A percentile compares a stretch with the other conserved stretches of the same genome.
Conservation (phyloP, 768 basidiomycete genomes). For the Pholiota microspora region DNA sequence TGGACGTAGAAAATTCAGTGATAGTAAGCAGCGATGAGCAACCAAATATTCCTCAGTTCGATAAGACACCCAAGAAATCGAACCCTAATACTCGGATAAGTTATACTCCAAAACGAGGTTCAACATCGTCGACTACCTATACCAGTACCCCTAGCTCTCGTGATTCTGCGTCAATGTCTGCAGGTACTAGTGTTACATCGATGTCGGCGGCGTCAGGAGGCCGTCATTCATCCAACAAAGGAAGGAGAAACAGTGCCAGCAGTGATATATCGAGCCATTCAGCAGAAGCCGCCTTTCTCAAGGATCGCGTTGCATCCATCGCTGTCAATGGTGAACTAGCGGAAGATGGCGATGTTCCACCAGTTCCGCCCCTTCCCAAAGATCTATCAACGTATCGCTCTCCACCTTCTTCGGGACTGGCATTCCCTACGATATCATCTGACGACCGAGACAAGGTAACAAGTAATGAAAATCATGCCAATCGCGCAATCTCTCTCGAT, state of each 20-base stretch:
- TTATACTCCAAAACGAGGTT: conserved; percentile 84
- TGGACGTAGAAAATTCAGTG: conserved; percentile 42
- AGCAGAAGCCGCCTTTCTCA: conserved; percentile 57
- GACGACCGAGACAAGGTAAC: conserved; percentile 44
- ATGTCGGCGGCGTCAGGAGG: conserved; percentile 63
- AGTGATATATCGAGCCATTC: conserved; percentile 85
- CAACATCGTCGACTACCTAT: conserved; percentile 86
- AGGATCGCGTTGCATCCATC: conserved; percentile 66
- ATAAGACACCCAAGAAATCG: conserved; percentile 71
- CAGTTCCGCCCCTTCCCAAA: conserved; percentile 91
- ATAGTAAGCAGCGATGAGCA: conserved; percentile 62
- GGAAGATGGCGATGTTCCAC: conserved; percentile 76
- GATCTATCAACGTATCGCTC: conserved; percentile 78
- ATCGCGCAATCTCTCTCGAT: conserved; percentile 50
- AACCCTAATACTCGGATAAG: conserved; percentile 62
- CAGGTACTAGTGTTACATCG: conserved; percentile 75
- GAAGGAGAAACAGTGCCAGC: conserved; percentile 77
- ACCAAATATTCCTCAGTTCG: conserved; percentile 39
- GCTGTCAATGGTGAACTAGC: conserved; percentile 55
- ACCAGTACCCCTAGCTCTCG: conserved; percentile 81
- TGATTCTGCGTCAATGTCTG: conserved; percentile 83
- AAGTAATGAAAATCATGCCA: conserved; percentile 44
- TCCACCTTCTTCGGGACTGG: conserved; percentile 53
- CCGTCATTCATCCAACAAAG: conserved; percentile 67
- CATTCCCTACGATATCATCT: conserved; percentile 44